Base-by-base conservation (phyloP, 116 monocot genomes). In the Zostera marina region DNA sequence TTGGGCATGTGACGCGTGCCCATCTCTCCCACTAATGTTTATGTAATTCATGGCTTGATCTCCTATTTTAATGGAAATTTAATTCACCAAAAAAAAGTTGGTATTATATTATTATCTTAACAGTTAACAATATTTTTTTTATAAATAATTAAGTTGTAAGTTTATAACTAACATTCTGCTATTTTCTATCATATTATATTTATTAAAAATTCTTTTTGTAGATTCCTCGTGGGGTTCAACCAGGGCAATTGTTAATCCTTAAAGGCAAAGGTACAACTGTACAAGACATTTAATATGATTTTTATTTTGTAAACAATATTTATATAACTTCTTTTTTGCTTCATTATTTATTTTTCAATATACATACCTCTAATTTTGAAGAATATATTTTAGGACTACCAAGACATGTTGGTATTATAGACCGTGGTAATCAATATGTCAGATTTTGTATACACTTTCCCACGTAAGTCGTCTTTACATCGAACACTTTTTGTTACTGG, bases 221-320 rank as follows among this genome's bases (percentile, higher is more conserved):
- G 96, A 96, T 96, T 76, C 96, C 96, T 8, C 81, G 69, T 63
- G 89, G 96, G 69, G 85, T 96, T 41, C 82, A 96, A 56, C 85
- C 77, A 9, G 89, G 82, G 51, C 85, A 96, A 58, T 68, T 85
- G 8, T 55, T 85, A 44, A 67, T 82, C 71, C 64, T 96, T 56
- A 78, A 82, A 63, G 96, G 82, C 26, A 88, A 66, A 89, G 96
- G 96, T 96, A 83, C n/a, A n/a, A n/a, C n/a, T n/a, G n/a, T n/a
- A 22, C 22, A 51, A 22, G 41, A 51, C 22, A 23, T 64, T 13
- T 9, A 41, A 66, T 47, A 19, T 57, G 52, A 32, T 32, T n/a
- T n/a, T n/a, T n/a, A n/a, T n/a, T n/a, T n/a, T n/a, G n/a, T n/a
- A n/a, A n/a, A n/a, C n/a, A n/a, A n/a, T n/a, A n/a, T n/a, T 32